phyloP scores from a whole-genome alignment of 441 rosid genomes.

The Capsella rubella region DNA sequence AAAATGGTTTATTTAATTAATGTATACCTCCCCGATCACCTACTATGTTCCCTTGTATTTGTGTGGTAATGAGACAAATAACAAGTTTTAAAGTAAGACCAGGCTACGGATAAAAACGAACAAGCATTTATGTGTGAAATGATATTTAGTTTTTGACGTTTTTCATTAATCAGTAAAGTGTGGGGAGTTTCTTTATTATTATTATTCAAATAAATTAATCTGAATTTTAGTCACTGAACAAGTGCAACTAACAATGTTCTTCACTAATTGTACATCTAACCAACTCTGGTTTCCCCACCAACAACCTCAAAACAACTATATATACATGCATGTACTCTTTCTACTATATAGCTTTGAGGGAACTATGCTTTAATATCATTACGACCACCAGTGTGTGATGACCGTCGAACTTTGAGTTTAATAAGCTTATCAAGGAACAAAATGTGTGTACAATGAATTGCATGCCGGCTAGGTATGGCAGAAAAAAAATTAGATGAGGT shows the following conservation, averaged over 20 bases:
- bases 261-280: background rate
- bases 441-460: background rate
- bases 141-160: background rate
- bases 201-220: background rate
- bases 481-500: background rate
- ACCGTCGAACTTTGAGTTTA: background rate
- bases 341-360: background rate
- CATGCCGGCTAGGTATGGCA: background rate
- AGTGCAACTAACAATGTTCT: background rate
- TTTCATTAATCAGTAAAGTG: background rate
- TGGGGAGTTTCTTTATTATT: background rate
- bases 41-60: constrained; percentile 2
- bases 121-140: background rate
- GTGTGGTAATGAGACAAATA: constrained; percentile 6
- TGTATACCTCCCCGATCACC: constrained; percentile 9
- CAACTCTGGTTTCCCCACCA: background rate
- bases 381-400: background rate
- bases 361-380: background rate
- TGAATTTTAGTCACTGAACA: background rate
- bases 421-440: background rate
- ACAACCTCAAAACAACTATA: background rate
- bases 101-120: background rate
- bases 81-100: background rate
- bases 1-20: background rate
- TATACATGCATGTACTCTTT: background rate